phyloP scores from a whole-genome alignment of 2,329 filamentous ascomycete species.

The Rhinocladiella similis region DNA sequence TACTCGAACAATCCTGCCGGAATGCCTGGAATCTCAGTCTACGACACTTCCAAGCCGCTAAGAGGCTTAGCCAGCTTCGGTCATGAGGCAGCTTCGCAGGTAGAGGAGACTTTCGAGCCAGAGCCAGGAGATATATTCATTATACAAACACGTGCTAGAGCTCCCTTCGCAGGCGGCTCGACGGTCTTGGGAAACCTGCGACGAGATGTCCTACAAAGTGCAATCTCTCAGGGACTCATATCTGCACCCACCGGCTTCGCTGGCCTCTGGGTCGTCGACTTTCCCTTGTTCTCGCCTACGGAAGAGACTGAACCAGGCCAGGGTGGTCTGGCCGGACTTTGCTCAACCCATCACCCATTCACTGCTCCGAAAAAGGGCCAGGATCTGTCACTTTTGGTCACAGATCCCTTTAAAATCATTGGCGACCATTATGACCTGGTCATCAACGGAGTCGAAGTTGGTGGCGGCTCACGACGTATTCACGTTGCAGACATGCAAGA shows the following conservation, averaged over 20 bases:
- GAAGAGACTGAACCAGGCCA: constrained; percentile 72
- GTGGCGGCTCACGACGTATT: constrained; percentile 89
- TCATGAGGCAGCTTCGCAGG: constrained; percentile 64
- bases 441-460: constrained; percentile 90
- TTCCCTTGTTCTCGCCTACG: constrained; percentile 83
- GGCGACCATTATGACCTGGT: constrained; percentile 96
- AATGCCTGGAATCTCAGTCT: constrained; percentile 76
- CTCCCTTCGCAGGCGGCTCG: constrained; percentile 68
- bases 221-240: constrained; percentile 64
- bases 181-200: constrained; percentile 69
- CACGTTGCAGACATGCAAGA: constrained; percentile 81
- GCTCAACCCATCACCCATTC: constrained; percentile 92
- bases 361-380: constrained; percentile 73
- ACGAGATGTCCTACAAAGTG: constrained; percentile 66
- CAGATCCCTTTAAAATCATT: constrained; percentile 68
- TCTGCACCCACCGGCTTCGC: constrained; percentile 54
- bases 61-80: constrained; percentile 76
- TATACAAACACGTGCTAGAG: constrained; percentile 72
- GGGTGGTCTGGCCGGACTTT: constrained; percentile 75
- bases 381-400: constrained; percentile 74
- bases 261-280: constrained; percentile 85
- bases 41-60: constrained; percentile 71
- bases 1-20: constrained; percentile 71
- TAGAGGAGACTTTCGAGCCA: constrained; percentile 54
- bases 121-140: constrained; percentile 77